Evolutionary conservation across 768 basidiomycete species (phyloP).

Genomic region (Tephrocybe sp.): DNA sequence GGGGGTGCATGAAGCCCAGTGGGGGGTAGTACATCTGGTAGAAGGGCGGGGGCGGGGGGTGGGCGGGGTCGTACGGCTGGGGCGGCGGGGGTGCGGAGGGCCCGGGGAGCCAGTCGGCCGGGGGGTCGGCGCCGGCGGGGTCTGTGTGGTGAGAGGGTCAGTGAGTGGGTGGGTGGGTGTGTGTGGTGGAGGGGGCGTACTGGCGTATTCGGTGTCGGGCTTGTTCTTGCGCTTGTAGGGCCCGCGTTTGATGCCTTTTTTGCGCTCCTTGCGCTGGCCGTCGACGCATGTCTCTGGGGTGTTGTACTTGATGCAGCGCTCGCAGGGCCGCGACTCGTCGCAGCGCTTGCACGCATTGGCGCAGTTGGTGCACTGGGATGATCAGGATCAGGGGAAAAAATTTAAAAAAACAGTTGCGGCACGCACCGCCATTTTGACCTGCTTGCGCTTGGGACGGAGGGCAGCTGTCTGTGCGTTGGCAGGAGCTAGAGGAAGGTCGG

Average conservation of each 20-base stretch:
- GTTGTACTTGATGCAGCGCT: conserved; percentile 88
- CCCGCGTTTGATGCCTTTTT: conserved; percentile 86
- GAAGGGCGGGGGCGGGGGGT: conserved; percentile 27
- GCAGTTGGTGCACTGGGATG: conserved; percentile 71
- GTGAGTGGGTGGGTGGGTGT: neutral
- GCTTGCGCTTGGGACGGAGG: conserved; percentile 69
- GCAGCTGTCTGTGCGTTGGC: conserved; percentile 26
- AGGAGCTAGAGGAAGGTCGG: conserved; percentile 17
- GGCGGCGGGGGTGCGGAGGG: conserved; percentile 19
- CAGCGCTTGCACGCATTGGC: conserved; percentile 89
- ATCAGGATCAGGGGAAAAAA: neutral
- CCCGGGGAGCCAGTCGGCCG: neutral
- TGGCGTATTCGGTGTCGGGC: neutral
- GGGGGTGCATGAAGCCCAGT: conserved; percentile 30
- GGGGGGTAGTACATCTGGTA: conserved; percentile 42
- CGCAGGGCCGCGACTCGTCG: conserved; percentile 86
- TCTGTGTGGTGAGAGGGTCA: neutral
- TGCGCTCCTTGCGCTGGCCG: conserved; percentile 90
- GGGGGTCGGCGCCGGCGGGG: neutral
- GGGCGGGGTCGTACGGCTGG: conserved; percentile 30
- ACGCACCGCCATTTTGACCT: conserved; percentile 82
- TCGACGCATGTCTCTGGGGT: conserved; percentile 78
- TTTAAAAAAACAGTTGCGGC: neutral
- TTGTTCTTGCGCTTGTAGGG: conserved; percentile 73
- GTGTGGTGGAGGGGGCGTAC: too few species aligned